Percentiles rank a stretch among this genome's conserved stretches.
Evolutionary conservation across 805 yeast species (phyloP).

Genomic region (Maudiozyma bulderi): DNA sequence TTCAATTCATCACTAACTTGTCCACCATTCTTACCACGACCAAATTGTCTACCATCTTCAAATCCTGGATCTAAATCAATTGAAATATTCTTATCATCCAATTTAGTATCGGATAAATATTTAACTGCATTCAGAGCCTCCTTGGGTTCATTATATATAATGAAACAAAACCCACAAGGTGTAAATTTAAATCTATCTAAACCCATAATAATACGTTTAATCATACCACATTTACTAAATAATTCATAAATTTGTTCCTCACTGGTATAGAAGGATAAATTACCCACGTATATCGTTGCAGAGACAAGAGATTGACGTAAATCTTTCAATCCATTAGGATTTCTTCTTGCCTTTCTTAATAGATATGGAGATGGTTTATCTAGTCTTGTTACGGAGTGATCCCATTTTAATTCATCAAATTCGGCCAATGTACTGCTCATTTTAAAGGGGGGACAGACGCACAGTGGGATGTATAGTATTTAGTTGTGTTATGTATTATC

Average conservation of each 20-base stretch:
- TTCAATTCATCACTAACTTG: slow-evolving; percentile 68
- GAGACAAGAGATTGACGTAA: slow-evolving; percentile 57
- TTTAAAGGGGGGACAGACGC: background rate
- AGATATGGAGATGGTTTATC: slow-evolving; percentile 67
- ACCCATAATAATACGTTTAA: slow-evolving; percentile 85
- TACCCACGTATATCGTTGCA: slow-evolving; percentile 83
- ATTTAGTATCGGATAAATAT: slow-evolving; percentile 68
- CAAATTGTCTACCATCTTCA: slow-evolving; percentile 90
- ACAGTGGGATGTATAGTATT: background rate
- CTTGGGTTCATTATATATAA: slow-evolving; percentile 56
- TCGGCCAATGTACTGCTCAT: slow-evolving; percentile 35
- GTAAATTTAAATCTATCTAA: slow-evolving; percentile 81
- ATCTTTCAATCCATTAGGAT: slow-evolving; percentile 46
- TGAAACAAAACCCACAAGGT: slow-evolving; percentile 96
- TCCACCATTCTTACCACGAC: slow-evolving; percentile 88
- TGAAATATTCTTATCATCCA: slow-evolving; percentile 73
- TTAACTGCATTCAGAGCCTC: slow-evolving; percentile 79
- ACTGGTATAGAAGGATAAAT: slow-evolving; percentile 78
- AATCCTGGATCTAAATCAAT: slow-evolving; percentile 96
- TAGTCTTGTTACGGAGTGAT: slow-evolving; percentile 54
- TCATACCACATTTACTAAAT: slow-evolving; percentile 71
- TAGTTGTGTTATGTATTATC: background rate
- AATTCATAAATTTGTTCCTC: slow-evolving; percentile 91
- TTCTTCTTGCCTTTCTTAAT: slow-evolving; percentile 51
- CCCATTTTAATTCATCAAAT: slow-evolving; percentile 46